phyloP scores from a whole-genome alignment of 768 basidiomycete genomes.

The Tulasnella sp. region DNA sequence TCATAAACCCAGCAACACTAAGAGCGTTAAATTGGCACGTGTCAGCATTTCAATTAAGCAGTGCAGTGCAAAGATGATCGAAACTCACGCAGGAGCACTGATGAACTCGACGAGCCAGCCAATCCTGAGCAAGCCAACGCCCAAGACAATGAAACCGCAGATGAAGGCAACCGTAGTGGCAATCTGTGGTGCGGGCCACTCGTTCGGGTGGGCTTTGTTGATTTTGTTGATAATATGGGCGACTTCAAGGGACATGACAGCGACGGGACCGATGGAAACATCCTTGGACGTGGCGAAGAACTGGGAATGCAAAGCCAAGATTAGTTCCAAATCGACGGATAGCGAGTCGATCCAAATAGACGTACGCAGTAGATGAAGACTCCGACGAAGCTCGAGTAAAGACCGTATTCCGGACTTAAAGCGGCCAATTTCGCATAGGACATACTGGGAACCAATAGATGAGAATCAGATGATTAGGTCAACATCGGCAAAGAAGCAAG shows the following conservation, averaged over 20 bases:
- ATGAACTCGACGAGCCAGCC: slow-evolving; percentile 98
- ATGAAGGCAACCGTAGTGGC: slow-evolving; percentile 82
- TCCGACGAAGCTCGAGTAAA: slow-evolving; percentile 92
- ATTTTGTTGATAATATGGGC: slow-evolving; percentile 75
- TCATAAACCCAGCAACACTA: slow-evolving; percentile 64
- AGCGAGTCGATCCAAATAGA: neutral
- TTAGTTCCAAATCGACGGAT: neutral
- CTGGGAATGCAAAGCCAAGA: slow-evolving; percentile 40
- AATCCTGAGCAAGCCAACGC: slow-evolving; percentile 79
- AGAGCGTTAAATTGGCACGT: no score
- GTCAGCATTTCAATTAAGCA: neutral
- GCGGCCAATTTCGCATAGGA: slow-evolving; percentile 56
- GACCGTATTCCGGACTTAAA: slow-evolving; percentile 80
- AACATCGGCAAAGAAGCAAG: neutral
- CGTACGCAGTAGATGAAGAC: slow-evolving; percentile 74
- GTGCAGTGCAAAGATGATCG: neutral
- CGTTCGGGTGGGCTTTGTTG: slow-evolving; percentile 39
- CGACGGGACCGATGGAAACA: slow-evolving; percentile 98
- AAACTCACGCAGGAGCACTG: slow-evolving; percentile 71
- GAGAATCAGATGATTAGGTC: neutral
- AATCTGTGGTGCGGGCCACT: slow-evolving; percentile 68
- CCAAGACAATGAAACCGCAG: slow-evolving; percentile 86
- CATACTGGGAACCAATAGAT: slow-evolving; percentile 37
- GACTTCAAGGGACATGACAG: slow-evolving; percentile 90
- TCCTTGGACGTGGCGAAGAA: slow-evolving; percentile 98